These are phyloP conservation scores for Stachybotrys echinatus DNA, from an alignment of 2,329 filamentous ascomycete genomes.

Conservation along the genomic window DNA sequence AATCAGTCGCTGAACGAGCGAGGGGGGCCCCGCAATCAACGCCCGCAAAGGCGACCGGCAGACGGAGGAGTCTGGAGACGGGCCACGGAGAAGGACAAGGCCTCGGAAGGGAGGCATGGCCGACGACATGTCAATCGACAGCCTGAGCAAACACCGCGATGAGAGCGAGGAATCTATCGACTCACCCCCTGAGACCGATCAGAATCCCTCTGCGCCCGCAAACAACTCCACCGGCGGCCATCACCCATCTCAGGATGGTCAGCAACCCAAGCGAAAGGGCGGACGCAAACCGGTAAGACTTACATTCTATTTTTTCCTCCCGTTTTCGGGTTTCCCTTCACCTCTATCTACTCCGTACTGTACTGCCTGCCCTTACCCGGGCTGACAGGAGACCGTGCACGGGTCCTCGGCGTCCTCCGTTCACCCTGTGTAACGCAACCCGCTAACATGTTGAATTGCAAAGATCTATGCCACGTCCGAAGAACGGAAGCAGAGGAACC, in stretches of 20 bases:
- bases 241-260: constrained; percentile 42
- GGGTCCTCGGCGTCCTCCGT: neutral
- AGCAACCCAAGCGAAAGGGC: constrained; percentile 89
- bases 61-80: too few species aligned
- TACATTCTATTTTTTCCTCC: constrained; percentile 5
- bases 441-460: neutral
- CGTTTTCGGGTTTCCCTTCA: neutral
- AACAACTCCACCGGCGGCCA: constrained; percentile 18
- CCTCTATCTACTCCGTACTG: neutral
- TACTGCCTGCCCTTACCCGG: neutral
- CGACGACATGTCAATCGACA: constrained; percentile 62
- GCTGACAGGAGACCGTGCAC: neutral
- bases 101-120: constrained; percentile 46
- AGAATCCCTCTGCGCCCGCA: constrained; percentile 25
- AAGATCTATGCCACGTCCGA: constrained; percentile 99
- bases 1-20: neutral
- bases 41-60: neutral
- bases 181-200: constrained; percentile 55
- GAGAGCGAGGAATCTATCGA: constrained; percentile 57
- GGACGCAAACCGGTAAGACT: constrained; percentile 85
- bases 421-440: neutral
- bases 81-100: neutral
- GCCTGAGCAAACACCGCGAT: constrained; percentile 35
- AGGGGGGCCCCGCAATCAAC: neutral
- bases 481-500: constrained; percentile 94